Conservation (phyloP, 495 filamentous ascomycete species). For the Penicillium canariense region DNA sequence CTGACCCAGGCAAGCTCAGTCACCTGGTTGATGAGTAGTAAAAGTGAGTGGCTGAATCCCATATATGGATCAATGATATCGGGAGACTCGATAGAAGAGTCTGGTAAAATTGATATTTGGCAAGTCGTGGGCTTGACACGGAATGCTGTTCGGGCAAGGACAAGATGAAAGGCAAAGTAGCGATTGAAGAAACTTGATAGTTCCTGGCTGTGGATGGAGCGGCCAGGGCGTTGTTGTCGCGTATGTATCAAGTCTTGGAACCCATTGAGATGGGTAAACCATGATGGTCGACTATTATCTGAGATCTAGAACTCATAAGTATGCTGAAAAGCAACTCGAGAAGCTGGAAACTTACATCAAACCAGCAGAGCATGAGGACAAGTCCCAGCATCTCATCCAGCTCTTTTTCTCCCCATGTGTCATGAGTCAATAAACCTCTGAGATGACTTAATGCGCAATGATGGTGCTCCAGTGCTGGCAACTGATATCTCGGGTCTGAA, state of each 20-base stretch:
- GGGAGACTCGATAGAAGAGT: slow-evolving; percentile 9
- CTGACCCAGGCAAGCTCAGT: slow-evolving; percentile 21
- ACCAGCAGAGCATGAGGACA: slow-evolving; percentile 29
- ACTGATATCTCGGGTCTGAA: slow-evolving; percentile 16
- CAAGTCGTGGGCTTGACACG: slow-evolving; percentile 6
- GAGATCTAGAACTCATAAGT: slow-evolving; percentile 18
- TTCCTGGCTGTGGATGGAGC: slow-evolving; percentile 16
- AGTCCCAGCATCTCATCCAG: slow-evolving; percentile 26
- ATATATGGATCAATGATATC: slow-evolving; percentile 27
- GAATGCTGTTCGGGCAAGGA: slow-evolving; percentile 25
- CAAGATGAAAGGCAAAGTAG: slow-evolving; percentile 27
- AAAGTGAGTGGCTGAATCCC: slow-evolving; percentile 26
- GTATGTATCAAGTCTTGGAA: slow-evolving; percentile 20
- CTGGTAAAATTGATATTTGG: not conserved
- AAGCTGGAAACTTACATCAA: slow-evolving; percentile 7
- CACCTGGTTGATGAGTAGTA: slow-evolving; percentile 22
- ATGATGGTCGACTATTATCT: slow-evolving; percentile 26
- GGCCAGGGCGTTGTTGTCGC: slow-evolving; percentile 13
- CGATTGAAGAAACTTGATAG: slow-evolving; percentile 24
- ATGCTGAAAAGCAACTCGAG: not conserved
- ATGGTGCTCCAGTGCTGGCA: slow-evolving; percentile 20
- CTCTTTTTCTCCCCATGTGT: slow-evolving; percentile 18
- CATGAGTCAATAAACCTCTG: slow-evolving; percentile 6
- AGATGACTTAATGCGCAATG: slow-evolving; percentile 19
- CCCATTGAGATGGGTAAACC: slow-evolving; percentile 27